These are phyloP conservation scores for Leccinum uliginosum DNA, from an alignment of 768 basidiomycete species.

Conservation along the genomic window DNA sequence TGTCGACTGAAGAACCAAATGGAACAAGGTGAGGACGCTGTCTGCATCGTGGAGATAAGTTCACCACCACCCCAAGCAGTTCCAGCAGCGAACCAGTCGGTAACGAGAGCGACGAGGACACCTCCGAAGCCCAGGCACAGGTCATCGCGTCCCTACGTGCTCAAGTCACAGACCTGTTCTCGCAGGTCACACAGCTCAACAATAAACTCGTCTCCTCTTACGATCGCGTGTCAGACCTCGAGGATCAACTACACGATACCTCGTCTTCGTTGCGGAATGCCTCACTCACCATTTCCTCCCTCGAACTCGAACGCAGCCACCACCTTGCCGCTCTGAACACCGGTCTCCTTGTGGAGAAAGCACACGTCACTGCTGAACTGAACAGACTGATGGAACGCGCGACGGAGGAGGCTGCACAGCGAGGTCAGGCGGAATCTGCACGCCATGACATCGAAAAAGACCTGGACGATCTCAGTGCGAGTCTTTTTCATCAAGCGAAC, in stretches of 20 bases:
- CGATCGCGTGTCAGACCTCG: slow-evolving; percentile 87
- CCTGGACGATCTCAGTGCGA: slow-evolving; percentile 89
- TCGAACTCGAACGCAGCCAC: slow-evolving; percentile 81
- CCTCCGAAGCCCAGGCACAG: slow-evolving; percentile 71
- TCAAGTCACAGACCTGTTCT: slow-evolving; percentile 83
- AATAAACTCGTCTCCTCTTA: slow-evolving; percentile 89
- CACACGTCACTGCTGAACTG: slow-evolving; percentile 87
- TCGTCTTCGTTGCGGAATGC: slow-evolving; percentile 55
- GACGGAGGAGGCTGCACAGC: slow-evolving; percentile 88
- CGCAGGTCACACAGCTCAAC: slow-evolving; percentile 89
- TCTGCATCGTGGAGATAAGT: background rate
- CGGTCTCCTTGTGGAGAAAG: slow-evolving; percentile 86
- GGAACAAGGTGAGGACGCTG: slow-evolving; percentile 12
- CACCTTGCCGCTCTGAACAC: slow-evolving; percentile 90
- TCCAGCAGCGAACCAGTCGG: slow-evolving; percentile 1
- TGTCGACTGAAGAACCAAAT: slow-evolving; percentile 9
- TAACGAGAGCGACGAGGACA: slow-evolving; percentile 27
- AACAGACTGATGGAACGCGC: slow-evolving; percentile 91
- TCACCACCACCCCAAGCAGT: slow-evolving; percentile 7
- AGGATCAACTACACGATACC: slow-evolving; percentile 78
- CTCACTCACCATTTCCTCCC: slow-evolving; percentile 64
- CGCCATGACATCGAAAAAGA: slow-evolving; percentile 86
- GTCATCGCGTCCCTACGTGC: slow-evolving; percentile 75
- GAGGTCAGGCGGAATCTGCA: slow-evolving; percentile 87
- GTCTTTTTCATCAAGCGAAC: slow-evolving; percentile 89